Evolutionary conservation across 306 rosid species (phyloP), one percentile per base, ranked within the genome.

Genomic region (Trifolium dubium): DNA sequence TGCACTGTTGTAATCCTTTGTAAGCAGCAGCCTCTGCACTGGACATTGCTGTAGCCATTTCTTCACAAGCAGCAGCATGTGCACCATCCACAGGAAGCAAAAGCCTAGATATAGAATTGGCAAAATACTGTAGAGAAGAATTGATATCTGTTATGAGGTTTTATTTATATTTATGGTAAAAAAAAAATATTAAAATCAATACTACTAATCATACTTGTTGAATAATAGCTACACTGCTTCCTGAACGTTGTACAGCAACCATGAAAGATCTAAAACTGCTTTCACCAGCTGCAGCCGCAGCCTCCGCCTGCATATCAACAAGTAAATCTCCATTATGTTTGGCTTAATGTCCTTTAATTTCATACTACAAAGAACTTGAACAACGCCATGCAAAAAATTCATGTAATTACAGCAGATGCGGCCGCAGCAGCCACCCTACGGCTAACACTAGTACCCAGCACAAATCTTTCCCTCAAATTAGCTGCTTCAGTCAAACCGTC

Each of bases 371-470:
- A 41, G 78, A n/a, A 60, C 46, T 68, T 79, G 50, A 50, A 81
- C 56, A 76, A 67, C 81, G n/a, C 51, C 65, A 63, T 41, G 80
- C 53, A 47, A 63, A 77, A 46, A 11, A 77, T 43, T 85, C 72
- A 51, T 64, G 75, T 69, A 69, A 61, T 81, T 90, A 95, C 99
- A 73, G 90, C 97, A 74, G 99, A 88, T 83, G 99, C 97, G 81
- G 98, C 99, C 4, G 99, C 99, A 73, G 98, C 98, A 58, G 99
- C 99, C 75, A 90, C 99, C 83, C 98, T 87, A 82, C 99, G 91
- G 85, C 92, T 92, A 13, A 89, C 72, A 61, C 75, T 89, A 40
- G 98, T 84, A 44, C 98, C 96, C 77, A 95, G 67, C 73, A 92
- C 86, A 89, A 77, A 95, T 85, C 82, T 90, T 84, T 95, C 99